Base-by-base conservation (phyloP, 768 basidiomycete genomes). In the Flagelloscypha sp. region DNA sequence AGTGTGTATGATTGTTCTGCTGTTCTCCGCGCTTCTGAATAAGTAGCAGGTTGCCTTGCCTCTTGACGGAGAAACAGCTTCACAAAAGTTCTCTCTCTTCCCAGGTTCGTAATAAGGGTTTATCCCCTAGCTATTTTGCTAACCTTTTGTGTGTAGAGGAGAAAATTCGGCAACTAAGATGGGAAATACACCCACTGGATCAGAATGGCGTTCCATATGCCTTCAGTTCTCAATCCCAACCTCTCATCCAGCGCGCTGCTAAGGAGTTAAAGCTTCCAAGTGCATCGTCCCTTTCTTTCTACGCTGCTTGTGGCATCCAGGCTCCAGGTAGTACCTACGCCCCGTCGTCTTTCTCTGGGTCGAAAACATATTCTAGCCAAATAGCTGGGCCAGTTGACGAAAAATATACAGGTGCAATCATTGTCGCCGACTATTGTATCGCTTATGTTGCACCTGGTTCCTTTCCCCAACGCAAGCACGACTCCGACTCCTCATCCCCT, bases 161-260 rank as follows among this genome's bases (percentile, higher is more conserved):
- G 43, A 85, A 81, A 49, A 59, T 87, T 41, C 85, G 83, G 54
- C 70, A 88, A 30, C 51, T 84, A 27, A 68, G 72, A 6, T 80
- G 80, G 7, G 72, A 83, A 52, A 73, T 85, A 3, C 85, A 88
- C 46, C 85, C 86, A 6, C 60, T 87, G 22, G 82, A 87, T 56
- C 61, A 55, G 37, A 72, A 72, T 41, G 84, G 79, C 4, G 67
- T 67, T 2, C 85, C 85, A 6, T 88, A 85, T 59, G 74, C 74
- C 50, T 86, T 86, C 52, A 82, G 81, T 4, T 68, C 78, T 1
- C 53, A 70, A 2, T 54, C 69, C 19, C 77, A 62, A 4, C 81
- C 84, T 9, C 62, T 81, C 9, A 65, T 88, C 3, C 70, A 76
- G 45, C 76, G 70, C 34, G 83, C 84, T 7, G 79, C 76, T 6